Conservation (phyloP, 1,139 yeast species). For the Nadsonia starkeyi-henricii region DNA sequence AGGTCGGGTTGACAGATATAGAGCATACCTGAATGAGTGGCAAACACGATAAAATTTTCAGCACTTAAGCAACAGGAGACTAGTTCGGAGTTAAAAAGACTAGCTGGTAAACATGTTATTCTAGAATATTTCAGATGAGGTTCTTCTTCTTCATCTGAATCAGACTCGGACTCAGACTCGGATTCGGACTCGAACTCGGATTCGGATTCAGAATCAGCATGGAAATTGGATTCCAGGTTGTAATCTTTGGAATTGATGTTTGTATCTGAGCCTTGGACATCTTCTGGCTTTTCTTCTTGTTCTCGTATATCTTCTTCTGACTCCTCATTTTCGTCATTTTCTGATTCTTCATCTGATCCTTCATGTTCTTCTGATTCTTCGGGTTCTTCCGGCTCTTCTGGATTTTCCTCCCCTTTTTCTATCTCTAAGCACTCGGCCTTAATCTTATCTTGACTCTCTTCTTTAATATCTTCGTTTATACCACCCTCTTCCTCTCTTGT, state of each 20-base stretch:
- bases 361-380: slow-evolving; percentile 5
- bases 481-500: too few relatives aligned
- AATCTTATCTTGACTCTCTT: too few relatives aligned
- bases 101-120: slow-evolving; percentile 46
- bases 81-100: slow-evolving; percentile 61
- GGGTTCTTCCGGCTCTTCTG: not conserved
- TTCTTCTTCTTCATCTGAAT: slow-evolving; percentile 44
- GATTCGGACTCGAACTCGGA: slow-evolving; percentile 15
- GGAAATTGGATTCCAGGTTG: slow-evolving; percentile 13
- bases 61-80: slow-evolving; percentile 54
- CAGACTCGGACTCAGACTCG: slow-evolving; percentile 19
- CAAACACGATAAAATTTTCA: slow-evolving; percentile 55
- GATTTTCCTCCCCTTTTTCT: not conserved
- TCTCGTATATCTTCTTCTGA: slow-evolving; percentile 3
- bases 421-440: too few relatives aligned
- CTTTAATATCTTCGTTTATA: too few relatives aligned
- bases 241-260: slow-evolving; percentile 14
- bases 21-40: slow-evolving; percentile 78
- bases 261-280: slow-evolving; percentile 9
- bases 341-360: not conserved
- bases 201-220: slow-evolving; percentile 20
- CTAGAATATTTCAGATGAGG: slow-evolving; percentile 67
- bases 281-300: slow-evolving; percentile 10
- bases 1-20: slow-evolving; percentile 52
- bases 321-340: slow-evolving; percentile 8